phyloP scores from a whole-genome alignment of 202 grass and related monocot species.

The Saccharum hybrid region DNA sequence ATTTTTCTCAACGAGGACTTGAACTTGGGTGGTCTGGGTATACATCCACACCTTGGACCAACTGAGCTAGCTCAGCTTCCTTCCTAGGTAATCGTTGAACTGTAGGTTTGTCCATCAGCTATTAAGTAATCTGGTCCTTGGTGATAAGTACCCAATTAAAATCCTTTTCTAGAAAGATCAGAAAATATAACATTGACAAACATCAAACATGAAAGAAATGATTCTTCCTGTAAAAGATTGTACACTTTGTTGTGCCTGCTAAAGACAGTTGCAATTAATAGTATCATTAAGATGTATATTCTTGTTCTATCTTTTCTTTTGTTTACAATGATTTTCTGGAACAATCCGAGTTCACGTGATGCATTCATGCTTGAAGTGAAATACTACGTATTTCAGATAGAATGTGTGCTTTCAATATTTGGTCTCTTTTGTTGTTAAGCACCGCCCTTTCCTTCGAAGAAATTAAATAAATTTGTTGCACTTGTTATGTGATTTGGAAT shows the following conservation, averaged over 20 bases:
- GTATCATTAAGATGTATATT: background rate
- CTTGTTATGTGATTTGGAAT: slow-evolving; percentile 7
- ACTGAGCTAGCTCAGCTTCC: no score
- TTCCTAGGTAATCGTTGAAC: no score
- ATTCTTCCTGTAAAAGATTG: background rate
- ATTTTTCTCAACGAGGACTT: background rate
- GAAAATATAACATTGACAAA: background rate
- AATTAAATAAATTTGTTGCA: background rate
- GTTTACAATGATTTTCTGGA: background rate
- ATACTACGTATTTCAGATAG: background rate
- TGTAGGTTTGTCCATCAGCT: no score
- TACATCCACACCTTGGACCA: background rate
- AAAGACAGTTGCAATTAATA: background rate
- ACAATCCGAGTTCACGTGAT: background rate
- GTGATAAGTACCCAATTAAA: slow-evolving; percentile 3
- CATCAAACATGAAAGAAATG: slow-evolving; percentile 4
- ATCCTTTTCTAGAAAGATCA: background rate
- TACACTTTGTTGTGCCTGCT: background rate
- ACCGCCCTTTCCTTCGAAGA: background rate
- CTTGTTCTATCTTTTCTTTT: background rate
- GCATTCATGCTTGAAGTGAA: background rate
- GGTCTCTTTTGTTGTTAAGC: background rate
- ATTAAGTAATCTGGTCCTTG: background rate
- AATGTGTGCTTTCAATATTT: background rate
- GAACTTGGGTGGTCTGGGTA: background rate